Base-by-base conservation (phyloP, 495 filamentous ascomycete species). In the Trichoderma reesei region DNA sequence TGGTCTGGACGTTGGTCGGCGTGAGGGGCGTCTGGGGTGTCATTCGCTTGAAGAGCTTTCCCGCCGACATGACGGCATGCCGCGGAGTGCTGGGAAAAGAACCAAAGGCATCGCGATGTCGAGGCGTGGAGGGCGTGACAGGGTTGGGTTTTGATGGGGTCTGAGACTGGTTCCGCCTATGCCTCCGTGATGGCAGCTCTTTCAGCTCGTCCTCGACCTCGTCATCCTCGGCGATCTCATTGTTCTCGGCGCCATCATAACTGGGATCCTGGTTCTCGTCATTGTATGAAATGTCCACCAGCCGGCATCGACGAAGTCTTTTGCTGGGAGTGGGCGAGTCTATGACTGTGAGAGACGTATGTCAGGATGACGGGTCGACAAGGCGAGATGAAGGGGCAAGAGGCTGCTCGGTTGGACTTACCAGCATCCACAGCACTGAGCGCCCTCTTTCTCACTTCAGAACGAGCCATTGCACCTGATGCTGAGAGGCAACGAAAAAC, bases 371-470 rank as follows among this genome's bases (percentile, higher is more conserved):
- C 26, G 1, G 1, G 26, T 26, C 26, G 26, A 26, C 26, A 26
- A 26, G 26, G 26, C 26, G 26, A 26, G 26, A 26, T 26, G 26
- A 26, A 26, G 26, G 26, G 41, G 10, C 41, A 44, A n/a, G 44
- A 18, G n/a, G 16, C 16, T 26, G 16, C 68, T 4, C 34, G 41
- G 59, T 39, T 6, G 59, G 16, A 63, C 78, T 72, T 88, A 90
- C 90, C 85, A 74, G 78, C 75, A 68, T 79, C 68, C 71, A 73
- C 67, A 67, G 77, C 76, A 72, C 76, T 74, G 79, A 86, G 79
- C 73, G 82, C 82, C 68, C 90, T 85, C 84, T 95, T 92, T 72
- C 88, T 88, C 62, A 91, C 77, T 61, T 87, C 81, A 63, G 83
- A 80, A 67, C 81, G 78, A 68, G 82, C 79, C 88, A 90, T 91